phyloP scores from a whole-genome alignment of 2,329 filamentous ascomycete species.

The Lasiodiplodia sp. region DNA sequence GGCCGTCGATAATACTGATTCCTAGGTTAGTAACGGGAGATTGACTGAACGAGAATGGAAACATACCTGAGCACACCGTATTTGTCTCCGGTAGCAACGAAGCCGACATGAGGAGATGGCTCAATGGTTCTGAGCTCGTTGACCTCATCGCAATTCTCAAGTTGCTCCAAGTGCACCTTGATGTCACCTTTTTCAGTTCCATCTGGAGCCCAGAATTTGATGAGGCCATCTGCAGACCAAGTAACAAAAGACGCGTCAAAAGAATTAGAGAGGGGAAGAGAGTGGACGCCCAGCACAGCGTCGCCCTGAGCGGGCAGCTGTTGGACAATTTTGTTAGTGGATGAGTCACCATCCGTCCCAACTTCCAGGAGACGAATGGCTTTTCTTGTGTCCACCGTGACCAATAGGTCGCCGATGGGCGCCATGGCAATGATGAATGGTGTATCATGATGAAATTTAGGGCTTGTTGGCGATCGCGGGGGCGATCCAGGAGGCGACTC shows the following conservation, averaged over 20 bases:
- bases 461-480: constrained; percentile 19
- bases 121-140: constrained; percentile 67
- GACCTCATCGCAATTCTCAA: constrained; percentile 52
- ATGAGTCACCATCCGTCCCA: constrained; percentile 41
- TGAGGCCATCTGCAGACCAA: constrained; percentile 81
- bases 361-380: constrained; percentile 72
- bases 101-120: constrained; percentile 66
- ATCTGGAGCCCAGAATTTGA: constrained; percentile 82
- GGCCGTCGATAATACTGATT: constrained; percentile 68
- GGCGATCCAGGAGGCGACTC: constrained; percentile 40
- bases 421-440: constrained; percentile 48
- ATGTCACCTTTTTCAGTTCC: constrained; percentile 72
- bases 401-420: constrained; percentile 46
- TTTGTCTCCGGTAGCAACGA: constrained; percentile 84
- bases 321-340: constrained; percentile 44
- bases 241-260: constrained; percentile 80
- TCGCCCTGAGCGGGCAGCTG: constrained; percentile 64
- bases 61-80: constrained; percentile 75
- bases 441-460: constrained; percentile 34
- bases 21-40: not conserved
- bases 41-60: not conserved
- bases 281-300: constrained; percentile 73
- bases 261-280: constrained; percentile 66
- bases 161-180: constrained; percentile 73
- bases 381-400: constrained; percentile 73